These are phyloP conservation scores for Pistacia vera DNA, from an alignment of 345 rosid species.

Conservation along the genomic window DNA sequence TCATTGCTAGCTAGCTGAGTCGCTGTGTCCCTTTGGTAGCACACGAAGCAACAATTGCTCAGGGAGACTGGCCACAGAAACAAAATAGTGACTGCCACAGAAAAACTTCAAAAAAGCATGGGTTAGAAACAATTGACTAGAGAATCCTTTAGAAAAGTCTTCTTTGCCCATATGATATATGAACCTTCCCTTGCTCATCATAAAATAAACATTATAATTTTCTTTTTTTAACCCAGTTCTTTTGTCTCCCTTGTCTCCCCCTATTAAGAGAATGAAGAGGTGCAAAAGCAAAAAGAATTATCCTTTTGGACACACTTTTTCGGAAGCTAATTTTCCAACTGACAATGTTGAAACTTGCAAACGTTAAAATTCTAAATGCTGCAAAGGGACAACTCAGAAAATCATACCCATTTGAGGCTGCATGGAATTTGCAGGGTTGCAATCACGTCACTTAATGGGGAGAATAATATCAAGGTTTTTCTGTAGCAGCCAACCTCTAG, in stretches of 20 bases:
- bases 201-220: background rate
- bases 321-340: background rate
- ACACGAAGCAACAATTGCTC: conserved; percentile 14
- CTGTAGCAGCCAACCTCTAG: conserved; percentile 71
- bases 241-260: background rate
- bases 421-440: conserved; percentile 23
- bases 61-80: conserved; percentile 7
- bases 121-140: background rate
- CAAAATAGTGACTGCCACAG: conserved; percentile 14
- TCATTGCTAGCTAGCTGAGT: conserved; percentile 15
- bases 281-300: background rate
- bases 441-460: conserved; percentile 42
- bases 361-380: background rate
- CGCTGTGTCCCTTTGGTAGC: conserved; percentile 2
- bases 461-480: conserved; percentile 63
- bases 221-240: background rate
- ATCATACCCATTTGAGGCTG: conserved; percentile 27
- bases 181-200: background rate
- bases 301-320: background rate
- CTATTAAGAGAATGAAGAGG: no score
- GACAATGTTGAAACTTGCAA: background rate
- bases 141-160: background rate
- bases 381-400: background rate
- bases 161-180: background rate
- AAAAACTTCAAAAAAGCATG: background rate